Base-by-base conservation (phyloP, 1,139 yeast genomes). In the Blastobotrys persicus region DNA sequence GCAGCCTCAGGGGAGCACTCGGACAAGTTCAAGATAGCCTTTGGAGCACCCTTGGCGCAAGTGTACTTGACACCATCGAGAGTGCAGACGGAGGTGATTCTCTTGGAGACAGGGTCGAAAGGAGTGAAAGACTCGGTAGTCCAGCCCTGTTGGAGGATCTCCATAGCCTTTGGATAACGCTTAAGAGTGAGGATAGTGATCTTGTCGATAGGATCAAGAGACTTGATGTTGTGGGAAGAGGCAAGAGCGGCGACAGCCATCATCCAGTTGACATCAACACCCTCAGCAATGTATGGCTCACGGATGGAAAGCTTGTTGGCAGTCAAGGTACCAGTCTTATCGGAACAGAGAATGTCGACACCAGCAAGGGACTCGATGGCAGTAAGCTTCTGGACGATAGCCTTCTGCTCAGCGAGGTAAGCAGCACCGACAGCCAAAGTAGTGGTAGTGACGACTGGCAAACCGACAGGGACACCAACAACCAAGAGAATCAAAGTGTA, bases 401-500 rank as follows among this genome's bases (percentile, higher is more conserved):
- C 98, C 79, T 89, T 89, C 77, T 89, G 89, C 83, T 89, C 89
- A 68, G 98, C 98, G 70, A 91, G 81, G 88, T 89, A 89, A 71
- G 97, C 97, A 72, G 98, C 98, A 83, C 97, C 97, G 74, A 91
- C 98, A 75, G 98, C 98, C 95, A 91, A 88, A 73, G 98, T 91
- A 68, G 97, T 91, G 79, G 98, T 91, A 66, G 91, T 96, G 71
- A 91, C 98, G 73, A 96, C 98, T 74, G 98, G 98, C 72, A 91
- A 83, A 86, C 98, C 98, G 67, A 91, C 98, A 75, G 98, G 98
- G 64, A 87, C 95, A 85, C 95, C 96, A 68, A 87, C 82, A 74
- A 86, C 85, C 77, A 92, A 84, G 72, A 86, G 85, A 66, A 91
- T 94, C 72, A 88, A 76, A 66, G 95, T 83, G 83, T 78, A 79